Base-by-base conservation (phyloP, 2,329 filamentous ascomycete genomes). In the Dactylellina haptotyla region DNA sequence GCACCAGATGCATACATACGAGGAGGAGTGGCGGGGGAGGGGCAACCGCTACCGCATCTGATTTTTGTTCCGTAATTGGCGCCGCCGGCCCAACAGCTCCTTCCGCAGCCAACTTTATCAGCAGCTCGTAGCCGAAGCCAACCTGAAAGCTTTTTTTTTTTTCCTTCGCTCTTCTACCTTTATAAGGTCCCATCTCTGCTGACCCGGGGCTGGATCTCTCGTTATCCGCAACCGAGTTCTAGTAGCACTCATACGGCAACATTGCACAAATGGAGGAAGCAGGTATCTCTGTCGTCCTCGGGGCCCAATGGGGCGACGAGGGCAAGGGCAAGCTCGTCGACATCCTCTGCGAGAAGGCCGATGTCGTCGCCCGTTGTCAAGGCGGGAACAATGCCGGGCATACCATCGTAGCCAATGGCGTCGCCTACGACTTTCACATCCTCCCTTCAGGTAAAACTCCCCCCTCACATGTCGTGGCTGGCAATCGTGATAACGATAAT, bases 331-430 rank as follows among this genome's bases (percentile, higher is more conserved):
- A 87, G 79, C 84, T 88, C 75, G 85, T 86, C 78, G 86, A 86
- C 76, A 85, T 85, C 75, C 83, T 86, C 75, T 83, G 82, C 78
- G 81, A 83, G 66, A 81, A 83, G 75, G 82, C 84, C 46, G 82
- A 85, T 76, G 80, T 88, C 76, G 87, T 85, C 81, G 86, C 85
- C 77, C 83, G 86, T 76, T 85, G 85, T 62, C 84, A 85, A 76
- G 86, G 86, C 63, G 87, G 87, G 57, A 87, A 88, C 80, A 88
- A 88, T 80, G 87, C 86, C 9, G 84, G 85, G 26, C 84, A 86
- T 76, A 86, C 84, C 20, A 82, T 82, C 64, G 78, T 81, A 34
- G 79, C 78, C 16, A 79, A 81, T 59, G 80, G 80, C 3, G 79
- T 81, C 74, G 82, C 79, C 71, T 86, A 83, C 79, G 85, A 84